Evolutionary conservation across 192 early-diverging fungal species (phyloP), one percentile per base, ranked within the genome.

Genomic region (Rhizoclosmatium globosum): DNA sequence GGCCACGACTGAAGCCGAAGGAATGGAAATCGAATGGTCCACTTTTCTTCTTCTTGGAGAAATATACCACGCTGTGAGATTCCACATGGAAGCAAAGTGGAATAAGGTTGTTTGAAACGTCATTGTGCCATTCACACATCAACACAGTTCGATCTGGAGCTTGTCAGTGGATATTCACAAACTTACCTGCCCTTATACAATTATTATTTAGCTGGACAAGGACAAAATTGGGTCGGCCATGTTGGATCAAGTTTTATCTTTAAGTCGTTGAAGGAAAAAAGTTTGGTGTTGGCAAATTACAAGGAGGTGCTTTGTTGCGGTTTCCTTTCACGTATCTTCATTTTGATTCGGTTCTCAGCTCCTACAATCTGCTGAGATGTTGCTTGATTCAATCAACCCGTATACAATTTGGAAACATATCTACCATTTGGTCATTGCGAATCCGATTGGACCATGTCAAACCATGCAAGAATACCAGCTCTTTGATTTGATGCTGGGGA

Each of bases 361-460:
- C 31, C 85, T 92, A 21, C 94, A 94, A 81, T 93, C 93, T 13
- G 94, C 93, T 1, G 93, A 91, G 44, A 96, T 96, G 95, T 94
- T 95, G 83, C 82, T 98, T 39, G 94, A 95, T 71, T 92, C 94
- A 91, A 85, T 95, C n/a, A 93, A 95, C 53, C 94, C 95, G 4
- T 92, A 91, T 67, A 79, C 94, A n/a, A 89, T 94, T 17, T 97
- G 95, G 94, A 89, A 88, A 59, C 90, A 92, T 60, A 80, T 94
- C 19, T 75, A 82, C 62, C 60, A 73, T 23, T 47, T 81, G 15
- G 76, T 84, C 9, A 23, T 43, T 7, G 46, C 13, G 46, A 79
- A 58, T 62, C 3, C 70, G 46, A 38, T 64, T 11, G 47, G 39
- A 17, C 39, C 50, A 4, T 60, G 57, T 45, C n/a, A 53, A 17